Percentiles rank a stretch among this genome's conserved stretches.
Conservation (phyloP, 1,284 basidiomycete species). For the Termitomyces sp. region DNA sequence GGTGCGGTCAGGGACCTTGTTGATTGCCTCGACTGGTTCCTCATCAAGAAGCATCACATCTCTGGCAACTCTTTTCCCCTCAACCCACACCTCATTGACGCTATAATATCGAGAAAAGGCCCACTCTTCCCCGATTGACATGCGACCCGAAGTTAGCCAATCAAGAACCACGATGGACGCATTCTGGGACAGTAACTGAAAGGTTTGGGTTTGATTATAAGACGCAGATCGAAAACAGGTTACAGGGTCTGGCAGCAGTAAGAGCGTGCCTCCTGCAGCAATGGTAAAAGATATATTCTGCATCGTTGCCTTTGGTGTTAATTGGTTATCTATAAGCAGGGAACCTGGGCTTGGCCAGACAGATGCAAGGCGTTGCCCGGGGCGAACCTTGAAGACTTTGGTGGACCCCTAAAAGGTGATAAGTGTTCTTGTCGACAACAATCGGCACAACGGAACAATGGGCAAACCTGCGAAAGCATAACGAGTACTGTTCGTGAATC, state of each 20-base stretch:
- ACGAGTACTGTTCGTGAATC: constrained; percentile 53
- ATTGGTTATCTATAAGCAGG: constrained; percentile 5
- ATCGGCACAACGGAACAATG: constrained; percentile 2
- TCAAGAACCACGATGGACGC: constrained; percentile 77
- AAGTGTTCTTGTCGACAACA: neutral
- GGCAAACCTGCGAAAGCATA: constrained; percentile 75
- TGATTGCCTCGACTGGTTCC: constrained; percentile 11
- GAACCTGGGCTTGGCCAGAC: constrained; percentile 16
- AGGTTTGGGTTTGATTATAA: constrained; percentile 78
- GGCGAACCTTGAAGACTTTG: constrained; percentile 83
- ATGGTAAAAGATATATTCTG: constrained; percentile 59
- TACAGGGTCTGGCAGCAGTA: constrained; percentile 87
- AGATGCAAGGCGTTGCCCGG: constrained; percentile 41
- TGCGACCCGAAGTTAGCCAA: constrained; percentile 86
- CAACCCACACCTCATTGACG: constrained; percentile 77
- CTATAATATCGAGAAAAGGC: constrained; percentile 81
- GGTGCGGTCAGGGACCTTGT: constrained; percentile 33
- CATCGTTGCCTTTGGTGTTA: constrained; percentile 19
- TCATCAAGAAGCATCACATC: constrained; percentile 77
- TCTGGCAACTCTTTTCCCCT: constrained; percentile 58
- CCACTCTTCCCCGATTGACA: constrained; percentile 83
- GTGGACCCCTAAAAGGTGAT: constrained; percentile 68
- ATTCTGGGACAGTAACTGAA: constrained; percentile 49
- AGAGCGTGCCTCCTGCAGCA: constrained; percentile 48
- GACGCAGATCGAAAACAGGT: constrained; percentile 85